A percentile compares a stretch with the other conserved stretches of the same genome.
Evolutionary conservation across 441 rosid genomes (phyloP).

Genomic region (Adansonia grandidieri): DNA sequence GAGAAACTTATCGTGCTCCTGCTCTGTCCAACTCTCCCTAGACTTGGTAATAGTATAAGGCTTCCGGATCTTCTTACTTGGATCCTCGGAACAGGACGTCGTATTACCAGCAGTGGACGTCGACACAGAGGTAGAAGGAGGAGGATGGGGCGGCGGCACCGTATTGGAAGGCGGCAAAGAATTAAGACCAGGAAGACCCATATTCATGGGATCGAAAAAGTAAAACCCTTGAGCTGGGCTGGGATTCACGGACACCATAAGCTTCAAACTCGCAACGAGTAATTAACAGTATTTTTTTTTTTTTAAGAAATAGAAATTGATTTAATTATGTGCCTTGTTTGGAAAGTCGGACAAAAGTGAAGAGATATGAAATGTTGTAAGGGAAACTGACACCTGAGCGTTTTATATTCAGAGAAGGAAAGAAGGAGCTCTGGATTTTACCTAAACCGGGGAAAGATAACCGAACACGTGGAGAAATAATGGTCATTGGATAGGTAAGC

Average conservation of each 20-base stretch:
- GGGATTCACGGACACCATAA: slow-evolving; percentile 37
- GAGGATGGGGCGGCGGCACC: slow-evolving; percentile 23
- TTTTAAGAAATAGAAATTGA: no score
- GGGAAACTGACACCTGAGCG: no score
- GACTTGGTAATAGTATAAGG: slow-evolving; percentile 93
- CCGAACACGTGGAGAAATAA: no score
- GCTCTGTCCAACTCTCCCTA: slow-evolving; percentile 97
- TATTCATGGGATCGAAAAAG: slow-evolving; percentile 50
- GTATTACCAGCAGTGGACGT: slow-evolving; percentile 22
- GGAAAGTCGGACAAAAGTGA: no score
- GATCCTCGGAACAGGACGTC: slow-evolving; percentile 50
- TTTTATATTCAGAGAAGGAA: no score
- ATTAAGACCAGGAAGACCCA: slow-evolving; percentile 39
- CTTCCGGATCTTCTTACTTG: slow-evolving; percentile 77
- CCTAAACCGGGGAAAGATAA: no score
- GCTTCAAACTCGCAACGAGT: no score
- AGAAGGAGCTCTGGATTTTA: no score
- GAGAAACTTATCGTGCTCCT: slow-evolving; percentile 90
- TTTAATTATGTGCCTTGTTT: no score
- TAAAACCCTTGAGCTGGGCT: slow-evolving; percentile 43
- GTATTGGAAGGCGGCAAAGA: slow-evolving; percentile 34
- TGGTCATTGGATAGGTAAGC: no score
- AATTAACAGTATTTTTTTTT: no score
- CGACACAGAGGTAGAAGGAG: slow-evolving; percentile 9
- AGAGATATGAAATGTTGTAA: no score